Conservation (phyloP, 1,284 basidiomycete genomes). For the Ceratobasidium papillatum region DNA sequence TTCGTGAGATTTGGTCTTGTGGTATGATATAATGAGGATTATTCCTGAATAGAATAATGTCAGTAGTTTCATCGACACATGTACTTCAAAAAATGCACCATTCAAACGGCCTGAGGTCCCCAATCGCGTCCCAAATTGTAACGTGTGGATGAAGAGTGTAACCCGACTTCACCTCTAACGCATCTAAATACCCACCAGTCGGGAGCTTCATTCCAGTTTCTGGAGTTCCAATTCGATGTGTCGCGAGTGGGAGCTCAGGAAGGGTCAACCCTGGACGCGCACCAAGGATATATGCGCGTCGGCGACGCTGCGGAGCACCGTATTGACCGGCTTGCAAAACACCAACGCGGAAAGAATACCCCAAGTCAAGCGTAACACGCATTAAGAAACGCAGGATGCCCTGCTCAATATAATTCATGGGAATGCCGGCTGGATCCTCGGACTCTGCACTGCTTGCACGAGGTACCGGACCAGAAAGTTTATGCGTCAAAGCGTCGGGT, state of each 20-base stretch:
- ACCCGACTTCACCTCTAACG: neutral
- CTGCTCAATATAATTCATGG: slow-evolving; percentile 57
- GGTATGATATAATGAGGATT: slow-evolving; percentile 5
- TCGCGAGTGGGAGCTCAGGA: slow-evolving; percentile 71
- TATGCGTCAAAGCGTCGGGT: slow-evolving; percentile 20
- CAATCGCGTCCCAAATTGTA: slow-evolving; percentile 32
- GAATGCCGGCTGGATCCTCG: neutral
- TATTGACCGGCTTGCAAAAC: slow-evolving; percentile 76
- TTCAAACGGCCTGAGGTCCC: slow-evolving; percentile 31
- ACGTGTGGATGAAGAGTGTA: slow-evolving; percentile 6
- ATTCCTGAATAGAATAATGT: neutral
- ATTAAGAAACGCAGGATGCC: slow-evolving; percentile 74
- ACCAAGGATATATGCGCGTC: slow-evolving; percentile 75
- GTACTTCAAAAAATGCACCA: slow-evolving; percentile 7
- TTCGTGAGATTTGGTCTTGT: neutral
- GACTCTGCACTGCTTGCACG: slow-evolving; percentile 17
- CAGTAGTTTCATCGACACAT: neutral
- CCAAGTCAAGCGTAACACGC: slow-evolving; percentile 66
- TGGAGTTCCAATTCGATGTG: slow-evolving; percentile 65
- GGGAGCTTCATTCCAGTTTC: slow-evolving; percentile 25
- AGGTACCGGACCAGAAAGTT: neutral
- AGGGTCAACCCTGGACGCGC: slow-evolving; percentile 62
- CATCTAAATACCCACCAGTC: slow-evolving; percentile 20
- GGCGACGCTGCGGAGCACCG: slow-evolving; percentile 72
- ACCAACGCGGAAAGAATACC: slow-evolving; percentile 73